Conservation (phyloP, 768 basidiomycete species). For the Lanmaoa pseudosensibilis region DNA sequence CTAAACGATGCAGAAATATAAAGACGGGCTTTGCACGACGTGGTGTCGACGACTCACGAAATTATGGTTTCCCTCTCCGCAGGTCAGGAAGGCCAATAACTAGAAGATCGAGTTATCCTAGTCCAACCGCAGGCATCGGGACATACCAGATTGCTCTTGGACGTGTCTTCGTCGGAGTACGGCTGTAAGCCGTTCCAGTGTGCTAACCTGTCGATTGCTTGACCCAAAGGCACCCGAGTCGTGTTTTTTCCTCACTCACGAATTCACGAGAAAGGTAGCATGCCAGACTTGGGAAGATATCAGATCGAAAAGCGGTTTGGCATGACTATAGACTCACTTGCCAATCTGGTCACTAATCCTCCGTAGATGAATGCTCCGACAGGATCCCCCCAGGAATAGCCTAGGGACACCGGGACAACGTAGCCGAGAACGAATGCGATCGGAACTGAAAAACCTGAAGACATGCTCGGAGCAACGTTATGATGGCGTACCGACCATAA, state of each 20-base stretch:
- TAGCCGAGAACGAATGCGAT: conserved; percentile 8
- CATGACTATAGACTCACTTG: conserved; percentile 3
- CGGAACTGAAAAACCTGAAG: conserved; percentile 5
- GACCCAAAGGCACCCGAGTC: background rate
- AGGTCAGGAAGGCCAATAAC: conserved; percentile 12
- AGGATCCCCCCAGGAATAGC: conserved; percentile 11
- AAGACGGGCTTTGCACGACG: background rate
- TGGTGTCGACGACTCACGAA: conserved; percentile 1
- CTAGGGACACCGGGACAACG: background rate
- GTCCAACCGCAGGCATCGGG: background rate
- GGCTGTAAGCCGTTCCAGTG: conserved; percentile 14
- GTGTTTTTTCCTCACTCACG: background rate
- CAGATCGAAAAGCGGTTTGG: background rate
- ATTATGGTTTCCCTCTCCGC: conserved; percentile 16
- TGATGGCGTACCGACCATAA: conserved; percentile 3
- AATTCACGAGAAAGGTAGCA: conserved; percentile 9
- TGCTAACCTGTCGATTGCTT: background rate
- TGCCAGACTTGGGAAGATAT: conserved; percentile 9
- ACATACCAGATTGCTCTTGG: conserved; percentile 10
- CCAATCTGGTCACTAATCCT: conserved; percentile 7
- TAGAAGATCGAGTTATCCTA: background rate
- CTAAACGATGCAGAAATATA: background rate
- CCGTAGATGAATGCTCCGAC: conserved; percentile 11
- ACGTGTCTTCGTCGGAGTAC: conserved; percentile 14
- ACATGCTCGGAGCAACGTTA: background rate